Evolutionary conservation across 192 early-diverging fungal species (phyloP), one percentile per base, ranked within the genome.

Genomic region (Entomortierella beljakovae): DNA sequence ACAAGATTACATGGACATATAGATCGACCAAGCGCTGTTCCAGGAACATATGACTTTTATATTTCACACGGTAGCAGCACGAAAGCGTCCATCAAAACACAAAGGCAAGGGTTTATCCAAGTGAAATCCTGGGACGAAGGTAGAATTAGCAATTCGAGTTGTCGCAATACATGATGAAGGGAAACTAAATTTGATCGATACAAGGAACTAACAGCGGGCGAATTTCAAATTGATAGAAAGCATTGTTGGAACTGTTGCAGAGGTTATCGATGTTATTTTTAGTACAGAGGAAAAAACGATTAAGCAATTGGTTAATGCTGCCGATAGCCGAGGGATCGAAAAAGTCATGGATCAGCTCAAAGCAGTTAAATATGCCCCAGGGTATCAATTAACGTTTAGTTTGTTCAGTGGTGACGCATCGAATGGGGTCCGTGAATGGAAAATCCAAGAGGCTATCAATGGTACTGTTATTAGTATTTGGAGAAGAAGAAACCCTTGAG

Each of bases 311-410:
- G 23, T 70, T 31, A 37, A 43, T 1, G 64, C 55, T 16, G 34
- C 35, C 16, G 37, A 48, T 35, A 54, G 23, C 20, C 59, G 50
- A 29, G 63, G 56, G 10, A 53, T 66, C 34, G 68, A 60, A 22
- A 82, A 84, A 48, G 71, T 66, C 16, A 64, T 86, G 40, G 70
- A 82, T 48, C 87, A 83, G 31, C 90, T 94, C 77, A 83, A 90
- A 25, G 88, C 90, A 8, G 82, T 99, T 40, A 97, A 97, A 73
- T 98, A 93, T 70, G 89, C 96, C 0, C 82, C 92, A 18, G 84
- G 90, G 53, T 97, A 97, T 60, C 89, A 97, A 63, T 54, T 97
- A 38, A 92, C 91, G 3, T 92, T 97, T 57, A 97, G 92, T 60
- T 80, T 99, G 18, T 87, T 98, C 79, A 95, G 94, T 65, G 95